Base-by-base conservation (phyloP, 2,329 filamentous ascomycete genomes). In the Colletotrichum sp. region DNA sequence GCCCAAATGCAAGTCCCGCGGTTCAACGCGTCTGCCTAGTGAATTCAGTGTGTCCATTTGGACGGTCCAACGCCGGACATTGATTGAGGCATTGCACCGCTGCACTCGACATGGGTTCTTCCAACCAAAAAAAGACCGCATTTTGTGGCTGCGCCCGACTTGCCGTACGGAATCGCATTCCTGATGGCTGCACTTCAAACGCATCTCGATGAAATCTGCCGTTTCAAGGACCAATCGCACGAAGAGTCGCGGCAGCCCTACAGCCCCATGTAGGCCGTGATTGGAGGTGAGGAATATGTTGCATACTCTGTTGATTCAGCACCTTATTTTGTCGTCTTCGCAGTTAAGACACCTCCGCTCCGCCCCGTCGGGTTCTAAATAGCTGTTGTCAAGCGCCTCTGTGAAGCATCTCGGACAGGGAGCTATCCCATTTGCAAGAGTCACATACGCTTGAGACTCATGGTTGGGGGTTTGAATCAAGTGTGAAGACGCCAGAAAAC, bases 391-490 rank as follows among this genome's bases (percentile, higher is more conserved):
- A 49, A n/a, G 5, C 0, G 9, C 2, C 2, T 2, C 15, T 18
- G 15, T 39, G 4, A 39, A 39, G 15, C 15, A 16, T 16, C 34
- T 1, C 15, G 15, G 4, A 16, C 34, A 16, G 2, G 34, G 4
- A 4, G 34, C 4, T 18, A 2, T 39, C 36, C 0, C 16, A 44
- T 18, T 44, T 44, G 16, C 3, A 44, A 44, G 39, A 1, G 18
- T 12, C 39, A 6, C 39, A n/a, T n/a, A 12, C 2, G 18, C 9
- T 44, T 2, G 0, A 10, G 5, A 44, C 5, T 44, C 1, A 44
- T n/a, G 0, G 9, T n/a, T 1, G 39, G 4, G 1, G 39, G 2
- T 6, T 3, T 3, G 5, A 3, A 9, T 2, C 39, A n/a, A 3
- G 1, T 44, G 5, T 44, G 39, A n/a, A 49, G 39, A 12, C 8